These are phyloP conservation scores for Paraconiothyrium brasiliense DNA, from an alignment of 2,329 filamentous ascomycete genomes.

Conservation along the genomic window DNA sequence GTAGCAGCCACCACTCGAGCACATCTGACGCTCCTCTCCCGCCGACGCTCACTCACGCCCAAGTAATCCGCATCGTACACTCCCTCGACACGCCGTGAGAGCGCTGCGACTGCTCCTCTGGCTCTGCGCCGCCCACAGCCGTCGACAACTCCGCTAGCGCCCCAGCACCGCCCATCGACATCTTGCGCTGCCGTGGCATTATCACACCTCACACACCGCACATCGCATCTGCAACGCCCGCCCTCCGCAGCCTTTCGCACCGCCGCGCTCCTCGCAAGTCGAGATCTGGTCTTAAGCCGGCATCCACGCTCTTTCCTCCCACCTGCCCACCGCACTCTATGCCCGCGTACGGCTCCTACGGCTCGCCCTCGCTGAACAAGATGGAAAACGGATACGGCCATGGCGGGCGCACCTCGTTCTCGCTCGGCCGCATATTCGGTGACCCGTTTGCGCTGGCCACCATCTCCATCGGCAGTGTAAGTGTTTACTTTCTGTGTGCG, in stretches of 20 bases:
- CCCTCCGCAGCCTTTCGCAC: background rate
- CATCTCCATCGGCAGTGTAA: constrained; percentile 87
- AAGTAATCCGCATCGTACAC: background rate
- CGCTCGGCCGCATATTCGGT: constrained; percentile 88
- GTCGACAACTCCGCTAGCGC: background rate
- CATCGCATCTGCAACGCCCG: background rate
- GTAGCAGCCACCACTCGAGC: background rate
- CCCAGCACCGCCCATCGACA: constrained; percentile 4
- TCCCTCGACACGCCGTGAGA: background rate
- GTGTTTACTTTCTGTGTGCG: constrained; percentile 51
- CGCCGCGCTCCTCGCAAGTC: constrained; percentile 9
- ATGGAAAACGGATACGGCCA: constrained; percentile 73
- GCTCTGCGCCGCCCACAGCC: background rate
- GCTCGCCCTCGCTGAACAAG: constrained; percentile 79
- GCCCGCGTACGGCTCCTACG: constrained; percentile 77
- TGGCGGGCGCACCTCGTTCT: constrained; percentile 65
- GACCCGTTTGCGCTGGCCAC: constrained; percentile 97
- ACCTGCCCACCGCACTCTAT: constrained; percentile 53
- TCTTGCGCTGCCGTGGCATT: constrained; percentile 19
- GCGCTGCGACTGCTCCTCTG: constrained; percentile 9
- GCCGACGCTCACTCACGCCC: background rate
- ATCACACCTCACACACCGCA: constrained; percentile 27
- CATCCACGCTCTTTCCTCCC: constrained; percentile 24
- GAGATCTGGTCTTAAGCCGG: constrained; percentile 16
- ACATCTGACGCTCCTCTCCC: background rate